Percentiles rank a stretch among this genome's conserved stretches.
Evolutionary conservation across 345 rosid genomes (phyloP).

Genomic region (Euphorbia pulcherrima): DNA sequence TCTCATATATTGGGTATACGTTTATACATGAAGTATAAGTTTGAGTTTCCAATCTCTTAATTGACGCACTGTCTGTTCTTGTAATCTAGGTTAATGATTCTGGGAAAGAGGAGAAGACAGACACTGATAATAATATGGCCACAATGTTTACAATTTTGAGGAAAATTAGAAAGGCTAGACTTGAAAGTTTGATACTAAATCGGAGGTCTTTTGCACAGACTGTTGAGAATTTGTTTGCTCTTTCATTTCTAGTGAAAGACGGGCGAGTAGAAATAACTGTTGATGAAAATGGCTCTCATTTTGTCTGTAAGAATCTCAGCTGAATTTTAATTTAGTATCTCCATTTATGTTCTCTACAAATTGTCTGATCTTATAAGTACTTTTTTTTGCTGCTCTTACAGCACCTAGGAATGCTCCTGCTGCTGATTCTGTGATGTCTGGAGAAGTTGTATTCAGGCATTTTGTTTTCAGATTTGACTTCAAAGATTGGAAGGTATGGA

Average conservation of each 20-base stretch:
- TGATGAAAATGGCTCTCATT: constrained; percentile 57
- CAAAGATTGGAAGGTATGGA: constrained; percentile 82
- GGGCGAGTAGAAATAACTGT: constrained; percentile 67
- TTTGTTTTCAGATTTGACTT: constrained; percentile 87
- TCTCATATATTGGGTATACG: too few species aligned
- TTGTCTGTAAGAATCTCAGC: constrained; percentile 51
- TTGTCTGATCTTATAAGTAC: background rate
- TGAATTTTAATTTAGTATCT: background rate
- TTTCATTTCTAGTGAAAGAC: constrained; percentile 85
- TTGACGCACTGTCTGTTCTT: constrained; percentile 6
- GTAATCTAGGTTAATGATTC: constrained; percentile 52
- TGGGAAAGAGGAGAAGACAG: constrained; percentile 62
- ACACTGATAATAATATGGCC: constrained; percentile 77
- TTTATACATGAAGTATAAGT: background rate
- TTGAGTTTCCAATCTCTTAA: background rate
- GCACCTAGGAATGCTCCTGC: constrained; percentile 84
- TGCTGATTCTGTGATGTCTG: constrained; percentile 46
- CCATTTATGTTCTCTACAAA: background rate
- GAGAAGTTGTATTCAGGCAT: constrained; percentile 61
- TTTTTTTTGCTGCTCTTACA: constrained; percentile 22
- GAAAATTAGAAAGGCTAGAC: constrained; percentile 48
- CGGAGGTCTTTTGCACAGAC: constrained; percentile 86
- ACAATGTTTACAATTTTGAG: constrained; percentile 65
- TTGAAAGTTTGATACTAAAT: constrained; percentile 70
- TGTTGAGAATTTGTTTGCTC: constrained; percentile 78